phyloP scores from a whole-genome alignment of 306 rosid species.

The Leucaena leucocephala region DNA sequence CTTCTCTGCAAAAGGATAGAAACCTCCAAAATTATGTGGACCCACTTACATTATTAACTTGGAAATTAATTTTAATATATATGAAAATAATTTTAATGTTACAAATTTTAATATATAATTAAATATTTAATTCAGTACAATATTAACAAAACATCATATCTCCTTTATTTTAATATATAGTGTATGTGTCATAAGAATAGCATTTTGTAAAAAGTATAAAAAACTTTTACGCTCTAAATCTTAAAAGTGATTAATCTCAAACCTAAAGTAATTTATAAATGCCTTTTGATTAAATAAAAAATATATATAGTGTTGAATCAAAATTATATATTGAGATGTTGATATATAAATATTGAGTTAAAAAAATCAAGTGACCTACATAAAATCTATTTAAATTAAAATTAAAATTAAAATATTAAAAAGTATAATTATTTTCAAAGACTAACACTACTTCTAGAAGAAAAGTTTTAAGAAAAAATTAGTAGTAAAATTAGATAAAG shows the following conservation, averaged over 20 bases:
- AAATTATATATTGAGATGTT: neutral
- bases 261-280: too few species aligned
- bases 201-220: too few species aligned
- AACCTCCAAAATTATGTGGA: constrained; percentile 28
- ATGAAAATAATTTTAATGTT: neutral
- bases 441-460: too few species aligned
- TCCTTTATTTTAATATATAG: neutral
- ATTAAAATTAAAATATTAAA: too few species aligned
- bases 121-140: neutral
- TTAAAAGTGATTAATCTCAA: too few species aligned
- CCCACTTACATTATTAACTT: constrained; percentile 9
- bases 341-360: neutral
- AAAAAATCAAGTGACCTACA: neutral
- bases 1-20: constrained; percentile 37
- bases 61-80: neutral
- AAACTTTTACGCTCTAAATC: too few species aligned
- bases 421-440: too few species aligned
- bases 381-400: too few species aligned
- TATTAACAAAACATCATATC: neutral
- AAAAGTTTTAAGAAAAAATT: too few species aligned
- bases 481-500: too few species aligned
- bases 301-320: neutral
- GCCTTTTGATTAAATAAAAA: too few species aligned
- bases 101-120: neutral
- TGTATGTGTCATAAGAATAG: too few species aligned